phyloP scores from a whole-genome alignment of 1,139 yeast genomes.

The Kazachstania sp. region DNA sequence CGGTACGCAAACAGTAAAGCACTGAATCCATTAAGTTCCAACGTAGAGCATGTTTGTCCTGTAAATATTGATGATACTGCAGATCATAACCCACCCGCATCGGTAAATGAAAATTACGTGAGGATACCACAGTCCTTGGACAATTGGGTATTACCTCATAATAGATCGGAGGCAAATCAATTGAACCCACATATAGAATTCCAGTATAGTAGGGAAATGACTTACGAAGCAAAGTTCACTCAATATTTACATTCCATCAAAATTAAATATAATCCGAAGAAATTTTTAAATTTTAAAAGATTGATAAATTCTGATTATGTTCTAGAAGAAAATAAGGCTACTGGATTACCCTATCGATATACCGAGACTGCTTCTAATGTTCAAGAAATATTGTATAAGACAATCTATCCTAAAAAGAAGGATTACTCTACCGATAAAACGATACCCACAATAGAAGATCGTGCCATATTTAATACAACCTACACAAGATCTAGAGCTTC shows the following conservation, averaged over 20 bases:
- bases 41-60: too few species aligned
- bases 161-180: conserved; percentile 15
- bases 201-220: not conserved
- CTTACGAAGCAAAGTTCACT: conserved; percentile 1
- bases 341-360: not conserved
- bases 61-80: not conserved
- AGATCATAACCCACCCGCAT: not conserved
- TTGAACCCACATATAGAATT: conserved; percentile 18
- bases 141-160: conserved; percentile 9
- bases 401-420: conserved; percentile 20
- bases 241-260: conserved; percentile 8
- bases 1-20: too few species aligned
- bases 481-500: conserved; percentile 18
- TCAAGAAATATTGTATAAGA: conserved; percentile 2
- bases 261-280: conserved; percentile 23
- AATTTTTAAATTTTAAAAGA: conserved; percentile 19
- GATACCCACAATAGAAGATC: conserved; percentile 19
- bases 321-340: conserved; percentile 2
- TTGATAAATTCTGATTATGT: conserved; percentile 9
- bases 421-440: conserved; percentile 22
- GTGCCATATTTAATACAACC: conserved; percentile 18
- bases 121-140: not conserved
- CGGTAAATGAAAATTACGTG: not conserved
- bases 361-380: conserved; percentile 3
- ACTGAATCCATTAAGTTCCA: too few species aligned